These are phyloP conservation scores for Epichloe elymi DNA, from an alignment of 2,329 filamentous ascomycete species.

Conservation along the genomic window DNA sequence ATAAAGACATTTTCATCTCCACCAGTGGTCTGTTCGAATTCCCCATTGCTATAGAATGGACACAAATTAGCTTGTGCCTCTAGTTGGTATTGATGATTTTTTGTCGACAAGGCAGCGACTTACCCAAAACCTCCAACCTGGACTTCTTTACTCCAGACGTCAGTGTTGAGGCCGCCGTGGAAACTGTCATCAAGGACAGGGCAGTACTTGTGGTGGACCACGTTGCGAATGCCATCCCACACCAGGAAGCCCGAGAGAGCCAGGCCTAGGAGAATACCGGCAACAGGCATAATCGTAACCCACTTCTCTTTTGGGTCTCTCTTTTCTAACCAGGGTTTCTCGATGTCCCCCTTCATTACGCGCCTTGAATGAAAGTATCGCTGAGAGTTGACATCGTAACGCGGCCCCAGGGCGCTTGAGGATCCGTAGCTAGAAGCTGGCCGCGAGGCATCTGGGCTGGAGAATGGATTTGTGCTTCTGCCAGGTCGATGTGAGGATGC, in stretches of 20 bases:
- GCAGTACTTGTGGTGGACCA: constrained; percentile 64
- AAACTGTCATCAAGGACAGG: constrained; percentile 55
- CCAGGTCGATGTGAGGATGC: constrained; percentile 20
- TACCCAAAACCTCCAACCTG: constrained; percentile 67
- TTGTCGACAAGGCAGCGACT: constrained; percentile 17
- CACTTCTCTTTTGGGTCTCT: constrained; percentile 71
- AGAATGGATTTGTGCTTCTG: constrained; percentile 29
- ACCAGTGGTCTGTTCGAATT: constrained; percentile 66
- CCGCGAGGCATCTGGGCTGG: constrained; percentile 30
- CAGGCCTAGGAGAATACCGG: constrained; percentile 58
- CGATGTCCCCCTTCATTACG: constrained; percentile 57
- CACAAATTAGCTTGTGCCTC: background rate
- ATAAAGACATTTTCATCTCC: constrained; percentile 64
- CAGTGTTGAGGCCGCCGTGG: constrained; percentile 39
- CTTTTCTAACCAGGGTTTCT: constrained; percentile 66
- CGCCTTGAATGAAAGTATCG: constrained; percentile 63
- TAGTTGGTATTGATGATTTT: background rate
- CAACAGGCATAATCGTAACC: constrained; percentile 66
- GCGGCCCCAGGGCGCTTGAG: constrained; percentile 24
- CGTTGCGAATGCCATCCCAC: constrained; percentile 59
- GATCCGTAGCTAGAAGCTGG: constrained; percentile 35
- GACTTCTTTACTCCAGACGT: constrained; percentile 62
- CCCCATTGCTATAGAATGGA: constrained; percentile 47
- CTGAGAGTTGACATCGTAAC: constrained; percentile 26
- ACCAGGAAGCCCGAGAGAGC: constrained; percentile 56